Evolutionary conservation across 2,329 filamentous ascomycete species (phyloP).

Genomic region (Alternaria rosae): DNA sequence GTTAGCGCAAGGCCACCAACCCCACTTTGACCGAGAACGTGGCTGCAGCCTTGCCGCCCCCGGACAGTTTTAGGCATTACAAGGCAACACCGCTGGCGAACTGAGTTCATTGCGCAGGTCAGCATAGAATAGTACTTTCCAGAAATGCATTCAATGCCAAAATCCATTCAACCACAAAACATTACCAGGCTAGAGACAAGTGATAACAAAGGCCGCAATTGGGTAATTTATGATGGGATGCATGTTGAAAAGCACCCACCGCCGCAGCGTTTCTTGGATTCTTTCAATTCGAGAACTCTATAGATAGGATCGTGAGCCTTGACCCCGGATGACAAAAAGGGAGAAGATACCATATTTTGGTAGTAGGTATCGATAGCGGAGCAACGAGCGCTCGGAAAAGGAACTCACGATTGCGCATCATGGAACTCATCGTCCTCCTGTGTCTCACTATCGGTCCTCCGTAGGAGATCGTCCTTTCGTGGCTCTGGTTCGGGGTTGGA

Average conservation of each 20-base stretch:
- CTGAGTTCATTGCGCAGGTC: neutral
- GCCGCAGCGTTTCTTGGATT: constrained; percentile 3
- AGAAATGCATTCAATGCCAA: neutral
- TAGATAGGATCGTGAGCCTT: constrained; percentile 11
- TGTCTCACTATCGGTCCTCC: constrained; percentile 53
- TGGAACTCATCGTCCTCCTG: constrained; percentile 57
- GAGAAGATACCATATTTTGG: neutral
- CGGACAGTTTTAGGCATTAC: neutral
- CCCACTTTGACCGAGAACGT: neutral
- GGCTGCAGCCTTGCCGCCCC: constrained; percentile 2
- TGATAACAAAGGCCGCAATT: neutral
- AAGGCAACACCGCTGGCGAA: neutral
- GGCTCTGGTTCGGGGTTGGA: constrained; percentile 32
- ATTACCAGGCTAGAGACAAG: neutral
- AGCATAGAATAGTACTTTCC: neutral
- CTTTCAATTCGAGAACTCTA: constrained; percentile 13
- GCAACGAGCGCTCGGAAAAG: neutral
- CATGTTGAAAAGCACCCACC: constrained; percentile 27
- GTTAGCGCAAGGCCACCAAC: constrained; percentile 1
- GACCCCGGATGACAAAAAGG: neutral
- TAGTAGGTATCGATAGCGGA: neutral
- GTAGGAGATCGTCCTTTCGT: constrained; percentile 26
- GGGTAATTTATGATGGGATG: constrained; percentile 9
- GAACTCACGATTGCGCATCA: constrained; percentile 53
- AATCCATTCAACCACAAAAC: neutral